These are phyloP conservation scores for Rhizophagus clarus DNA, from an alignment of 192 early-diverging fungal genomes.

Conservation along the genomic window DNA sequence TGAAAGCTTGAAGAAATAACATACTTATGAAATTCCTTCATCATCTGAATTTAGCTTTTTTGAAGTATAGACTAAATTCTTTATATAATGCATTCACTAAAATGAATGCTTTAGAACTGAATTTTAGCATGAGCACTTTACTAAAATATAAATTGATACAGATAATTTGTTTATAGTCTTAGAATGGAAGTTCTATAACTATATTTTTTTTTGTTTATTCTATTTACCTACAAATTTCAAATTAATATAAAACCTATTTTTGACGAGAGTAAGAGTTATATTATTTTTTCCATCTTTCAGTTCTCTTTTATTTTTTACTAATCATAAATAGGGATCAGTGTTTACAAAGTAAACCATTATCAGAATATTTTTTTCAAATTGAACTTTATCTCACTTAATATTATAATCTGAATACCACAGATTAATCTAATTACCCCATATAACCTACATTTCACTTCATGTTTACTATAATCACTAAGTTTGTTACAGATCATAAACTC, in stretches of 20 bases:
- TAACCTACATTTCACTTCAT: constrained; percentile 16
- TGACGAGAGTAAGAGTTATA: not conserved
- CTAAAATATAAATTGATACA: not conserved
- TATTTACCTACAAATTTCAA: not conserved
- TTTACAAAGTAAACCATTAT: no score
- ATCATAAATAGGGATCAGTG: no score
- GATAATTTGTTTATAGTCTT: no score
- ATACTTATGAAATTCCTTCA: constrained; percentile 21
- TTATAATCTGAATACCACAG: constrained; percentile 20
- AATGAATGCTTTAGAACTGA: not conserved
- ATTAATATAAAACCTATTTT: not conserved
- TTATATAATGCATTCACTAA: constrained; percentile 3
- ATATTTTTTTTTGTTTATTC: no score
- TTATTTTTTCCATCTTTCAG: not conserved
- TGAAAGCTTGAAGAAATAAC: constrained; percentile 12
- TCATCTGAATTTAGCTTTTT: not conserved
- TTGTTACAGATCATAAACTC: not conserved
- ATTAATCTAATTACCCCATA: not conserved
- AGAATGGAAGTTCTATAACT: no score
- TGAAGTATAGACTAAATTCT: not conserved
- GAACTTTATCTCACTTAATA: not conserved
- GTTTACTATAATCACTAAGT: constrained; percentile 17
- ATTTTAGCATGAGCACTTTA: not conserved
- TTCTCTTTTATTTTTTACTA: no score
- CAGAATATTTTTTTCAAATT: not conserved